A percentile compares a stretch with the other conserved stretches of the same genome.
Evolutionary conservation across 805 yeast species (phyloP).

Genomic region (Tetrapisispora pingtungensis): DNA sequence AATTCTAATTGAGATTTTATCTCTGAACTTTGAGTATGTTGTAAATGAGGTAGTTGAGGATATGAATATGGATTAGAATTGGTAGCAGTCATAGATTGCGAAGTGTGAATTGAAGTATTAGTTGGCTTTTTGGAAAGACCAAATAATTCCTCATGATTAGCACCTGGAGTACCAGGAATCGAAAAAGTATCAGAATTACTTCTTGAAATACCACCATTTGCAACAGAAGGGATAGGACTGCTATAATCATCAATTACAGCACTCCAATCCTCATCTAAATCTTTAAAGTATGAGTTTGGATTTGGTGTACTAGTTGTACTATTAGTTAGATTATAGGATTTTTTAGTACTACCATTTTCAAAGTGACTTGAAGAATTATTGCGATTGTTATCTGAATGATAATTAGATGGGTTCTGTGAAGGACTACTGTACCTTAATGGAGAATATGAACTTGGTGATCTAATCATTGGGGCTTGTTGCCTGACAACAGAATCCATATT

Average conservation of each 20-base stretch:
- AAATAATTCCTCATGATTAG: slow-evolving; percentile 12
- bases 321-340: slow-evolving; percentile 5
- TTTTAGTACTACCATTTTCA: slow-evolving; percentile 5
- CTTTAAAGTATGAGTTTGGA: slow-evolving; percentile 39
- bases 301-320: slow-evolving; percentile 15
- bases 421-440: slow-evolving; percentile 21
- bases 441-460: slow-evolving; percentile 16
- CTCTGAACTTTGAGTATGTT: slow-evolving; percentile 14
- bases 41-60: slow-evolving; percentile 25
- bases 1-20: slow-evolving; percentile 17
- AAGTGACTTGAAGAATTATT: slow-evolving; percentile 3
- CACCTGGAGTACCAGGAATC: background rate
- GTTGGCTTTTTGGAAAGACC: slow-evolving; percentile 11
- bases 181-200: background rate
- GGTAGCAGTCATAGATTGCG: slow-evolving; percentile 17
- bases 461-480: slow-evolving; percentile 16
- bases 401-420: slow-evolving; percentile 8
- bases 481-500: slow-evolving; percentile 25
- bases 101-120: background rate
- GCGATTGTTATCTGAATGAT: slow-evolving; percentile 6
- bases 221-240: slow-evolving; percentile 26
- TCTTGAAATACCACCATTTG: slow-evolving; percentile 20
- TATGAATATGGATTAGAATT: slow-evolving; percentile 13
- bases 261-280: slow-evolving; percentile 89
- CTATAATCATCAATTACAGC: slow-evolving; percentile 49